Conservation (phyloP, 805 yeast species). For the Starmera caribaea region DNA sequence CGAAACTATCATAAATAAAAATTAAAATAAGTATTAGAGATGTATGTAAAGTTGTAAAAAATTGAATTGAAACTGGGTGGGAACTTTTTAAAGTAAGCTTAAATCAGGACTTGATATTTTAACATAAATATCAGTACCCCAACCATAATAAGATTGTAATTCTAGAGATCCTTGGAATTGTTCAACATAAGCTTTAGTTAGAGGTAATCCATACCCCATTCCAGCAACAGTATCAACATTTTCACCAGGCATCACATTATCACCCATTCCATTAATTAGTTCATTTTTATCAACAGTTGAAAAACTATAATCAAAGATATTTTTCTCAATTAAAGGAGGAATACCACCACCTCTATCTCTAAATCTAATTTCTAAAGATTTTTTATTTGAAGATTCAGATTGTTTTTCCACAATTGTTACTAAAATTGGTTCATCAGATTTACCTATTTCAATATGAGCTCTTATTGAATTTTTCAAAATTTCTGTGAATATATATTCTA, state of each 20-base stretch:
- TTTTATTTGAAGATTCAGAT: constrained; percentile 14
- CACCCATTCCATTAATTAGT: constrained; percentile 36
- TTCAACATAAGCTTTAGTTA: constrained; percentile 66
- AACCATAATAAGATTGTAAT: constrained; percentile 61
- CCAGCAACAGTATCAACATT: constrained; percentile 75
- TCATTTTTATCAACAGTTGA: constrained; percentile 60
- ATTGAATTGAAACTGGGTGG: too few relatives aligned
- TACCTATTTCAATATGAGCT: constrained; percentile 70
- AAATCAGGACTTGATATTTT: constrained; percentile 27
- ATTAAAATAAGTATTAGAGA: too few relatives aligned
- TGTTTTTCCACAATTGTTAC: constrained; percentile 32
- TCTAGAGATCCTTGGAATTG: constrained; percentile 63
- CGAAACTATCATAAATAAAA: too few relatives aligned
- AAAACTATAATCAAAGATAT: constrained; percentile 80
- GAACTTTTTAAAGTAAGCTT: constrained; percentile 6
- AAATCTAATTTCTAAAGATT: constrained; percentile 53
- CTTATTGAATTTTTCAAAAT: constrained; percentile 78
- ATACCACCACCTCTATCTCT: constrained; percentile 91
- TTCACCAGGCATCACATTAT: constrained; percentile 60
- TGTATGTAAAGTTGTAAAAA: too few relatives aligned
- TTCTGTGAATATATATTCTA: constrained; percentile 84
- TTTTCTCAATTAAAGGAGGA: constrained; percentile 48
- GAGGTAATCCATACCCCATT: constrained; percentile 91
- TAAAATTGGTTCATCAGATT: constrained; percentile 29
- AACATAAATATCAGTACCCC: constrained; percentile 73